Percentiles rank a stretch among this genome's conserved stretches.
phyloP scores from a whole-genome alignment of 306 rosid species.

The Cercis canadensis region DNA sequence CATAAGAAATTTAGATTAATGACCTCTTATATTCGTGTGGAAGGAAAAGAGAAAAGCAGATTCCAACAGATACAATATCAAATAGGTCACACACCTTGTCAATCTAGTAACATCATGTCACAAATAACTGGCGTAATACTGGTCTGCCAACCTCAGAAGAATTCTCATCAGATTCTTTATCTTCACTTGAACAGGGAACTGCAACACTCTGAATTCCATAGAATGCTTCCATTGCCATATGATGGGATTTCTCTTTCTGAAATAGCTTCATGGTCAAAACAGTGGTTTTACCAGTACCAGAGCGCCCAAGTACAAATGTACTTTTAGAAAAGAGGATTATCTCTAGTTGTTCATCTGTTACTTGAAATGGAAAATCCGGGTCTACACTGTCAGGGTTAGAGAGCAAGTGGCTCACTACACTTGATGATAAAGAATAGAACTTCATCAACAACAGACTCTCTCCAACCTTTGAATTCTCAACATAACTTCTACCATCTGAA shows the following conservation, averaged over 20 bases:
- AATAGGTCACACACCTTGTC: conserved; percentile 57
- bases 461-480: conserved; percentile 80
- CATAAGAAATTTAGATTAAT: no score
- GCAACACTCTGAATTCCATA: conserved; percentile 14
- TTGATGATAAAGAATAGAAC: conserved; percentile 65
- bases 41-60: not conserved
- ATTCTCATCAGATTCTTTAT: conserved; percentile 20
- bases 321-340: conserved; percentile 64
- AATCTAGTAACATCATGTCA: conserved; percentile 68
- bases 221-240: conserved; percentile 41
- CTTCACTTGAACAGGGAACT: conserved; percentile 33
- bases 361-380: conserved; percentile 78
- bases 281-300: conserved; percentile 95
- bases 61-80: not conserved
- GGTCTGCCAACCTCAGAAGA: conserved; percentile 32
- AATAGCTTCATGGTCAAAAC: conserved; percentile 77
- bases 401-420: conserved; percentile 62
- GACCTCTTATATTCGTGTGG: not conserved
- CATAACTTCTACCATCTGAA: conserved; percentile 62
- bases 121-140: conserved; percentile 66
- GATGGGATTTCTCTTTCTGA: conserved; percentile 60
- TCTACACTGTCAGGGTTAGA: conserved; percentile 60
- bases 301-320: conserved; percentile 72
- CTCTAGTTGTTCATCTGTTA: conserved; percentile 67
- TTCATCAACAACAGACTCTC: conserved; percentile 84